Evolutionary conservation across 768 basidiomycete species (phyloP), one percentile per base, ranked within the genome.

Genomic region (Auriscalpium microsporum): DNA sequence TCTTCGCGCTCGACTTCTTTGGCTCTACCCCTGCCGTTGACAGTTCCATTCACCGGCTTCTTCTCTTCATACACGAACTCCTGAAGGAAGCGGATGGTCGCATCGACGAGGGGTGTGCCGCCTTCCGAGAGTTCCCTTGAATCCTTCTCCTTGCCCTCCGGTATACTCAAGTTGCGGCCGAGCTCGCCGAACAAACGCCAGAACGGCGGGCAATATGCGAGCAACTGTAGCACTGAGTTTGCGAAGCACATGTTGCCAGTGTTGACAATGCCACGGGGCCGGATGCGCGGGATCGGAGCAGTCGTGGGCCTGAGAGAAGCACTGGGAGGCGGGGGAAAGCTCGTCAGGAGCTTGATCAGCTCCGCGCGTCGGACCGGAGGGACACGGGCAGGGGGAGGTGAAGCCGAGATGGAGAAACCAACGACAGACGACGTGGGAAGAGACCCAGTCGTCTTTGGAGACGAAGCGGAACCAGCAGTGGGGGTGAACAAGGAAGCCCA

Each of bases 171-270:
- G 35, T 81, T 67, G 63, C 75, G 77, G 33, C 80, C 86, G 2
- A 97, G 72, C 58, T 88, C 84, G 19, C 71, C 73, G 65, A 99
- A 87, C 37, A 97, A 69, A 47, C 76, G 76, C 64, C 84, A 83
- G 69, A 98, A 97, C 1, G 88, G 90, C n/a, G 80, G 78, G 62
- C 87, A 92, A 69, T 93, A 95, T 1, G 94, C 80, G 33, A 99
- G 76, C 1, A 88, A 82, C 72, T 98, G 95, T 34, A 99, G 73
- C 21, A 97, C 89, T 0, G 93, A 84, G 64, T 97, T 99, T 33
- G 94, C 94, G 66, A 97, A 99, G 68, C 95, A 99, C 84, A 97
- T 86, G 70, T 99, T 99, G 0, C 95, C 94, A 2, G 82, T 87
- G 69, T 99, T 99, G 62, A 98, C 77, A 49, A 99, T 72, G 5